Conservation (phyloP, 306 rosid genomes). For the Trifolium dubium region DNA sequence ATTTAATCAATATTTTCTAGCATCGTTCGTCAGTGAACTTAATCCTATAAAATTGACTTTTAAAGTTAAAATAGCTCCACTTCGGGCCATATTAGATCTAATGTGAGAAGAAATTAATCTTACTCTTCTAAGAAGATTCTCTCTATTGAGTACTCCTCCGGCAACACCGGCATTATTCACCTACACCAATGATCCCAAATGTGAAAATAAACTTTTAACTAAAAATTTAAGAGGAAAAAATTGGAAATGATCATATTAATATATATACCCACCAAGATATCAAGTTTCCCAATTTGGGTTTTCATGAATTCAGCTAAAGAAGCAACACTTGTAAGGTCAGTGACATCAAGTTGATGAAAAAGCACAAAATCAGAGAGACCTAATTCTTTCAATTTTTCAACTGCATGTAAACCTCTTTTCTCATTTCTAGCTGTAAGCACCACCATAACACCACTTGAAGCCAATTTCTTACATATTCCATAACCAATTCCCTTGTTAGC, state of each 20-base stretch:
- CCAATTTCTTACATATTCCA: constrained; percentile 55
- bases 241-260: no score
- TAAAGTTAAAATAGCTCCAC: no score
- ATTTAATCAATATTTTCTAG: not conserved
- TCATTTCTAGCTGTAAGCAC: constrained; percentile 51
- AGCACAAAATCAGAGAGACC: constrained; percentile 36
- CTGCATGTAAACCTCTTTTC: constrained; percentile 45
- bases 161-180: constrained; percentile 51
- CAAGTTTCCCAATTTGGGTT: constrained; percentile 46
- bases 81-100: no score
- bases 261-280: constrained; percentile 45
- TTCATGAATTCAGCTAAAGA: constrained; percentile 43
- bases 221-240: not conserved
- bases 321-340: constrained; percentile 44
- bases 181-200: constrained; percentile 31
- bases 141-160: constrained; percentile 43
- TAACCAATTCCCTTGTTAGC: constrained; percentile 51
- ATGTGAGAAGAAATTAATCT: not conserved
- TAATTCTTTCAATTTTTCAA: constrained; percentile 43
- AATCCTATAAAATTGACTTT: no score
- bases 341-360: constrained; percentile 58
- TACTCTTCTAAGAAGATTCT: constrained; percentile 38
- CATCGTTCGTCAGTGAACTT: no score
- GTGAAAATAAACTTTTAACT: not conserved
- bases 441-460: constrained; percentile 40